Evolutionary conservation across 2,329 filamentous ascomycete genomes (phyloP), one percentile per base, ranked within the genome.

Genomic region (Arachnopeziza araneosa): DNA sequence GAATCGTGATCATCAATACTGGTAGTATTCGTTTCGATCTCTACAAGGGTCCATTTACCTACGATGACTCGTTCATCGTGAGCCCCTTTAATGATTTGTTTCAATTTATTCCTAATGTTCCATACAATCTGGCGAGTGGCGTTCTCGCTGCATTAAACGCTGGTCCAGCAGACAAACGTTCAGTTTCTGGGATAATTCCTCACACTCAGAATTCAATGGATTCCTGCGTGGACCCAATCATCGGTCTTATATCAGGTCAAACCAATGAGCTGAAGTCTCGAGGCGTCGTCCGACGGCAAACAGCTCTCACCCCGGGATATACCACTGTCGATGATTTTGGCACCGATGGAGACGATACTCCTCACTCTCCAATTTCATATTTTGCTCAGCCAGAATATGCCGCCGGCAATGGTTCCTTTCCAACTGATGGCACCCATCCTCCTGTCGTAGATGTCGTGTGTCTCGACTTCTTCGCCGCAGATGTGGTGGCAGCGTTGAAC

Each of bases 1-100:
- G 85, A 2, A 77, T 97, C 17, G 85, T 88, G 49, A 84, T 97
- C 60, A 79, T 90, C 60, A 98, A 98, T 75, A 96, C 91, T 0
- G 93, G 93, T 30, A 90, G 89, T 6, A 86, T 98, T 63, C 89
- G 93, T 23, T 98, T 98, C 74, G 93, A 98, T 73, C 89, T 98
- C 61, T 96, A 96, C 79, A 85, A 93, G 72, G 93, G 93, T 0
- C 80, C 87, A 0, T 97, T 97, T 71, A 97, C 93, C 0, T 85
- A 86, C 49, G 93, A 98, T 71, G 88, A 87, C 7, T 90, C 88
- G 0, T 97, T 86, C 72, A 86, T 92, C 50, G 82, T 98, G 32
- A 95, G 89, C 12, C 93, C 93, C 0, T 98, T 98, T 72, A 86
- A 84, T 1, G 96, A 88, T 72, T 83, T 82, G 0, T 89, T 97